Base-by-base conservation (phyloP, 225 moss, liverwort and hornwort genomes). In the Antitrichia curtipendula region DNA sequence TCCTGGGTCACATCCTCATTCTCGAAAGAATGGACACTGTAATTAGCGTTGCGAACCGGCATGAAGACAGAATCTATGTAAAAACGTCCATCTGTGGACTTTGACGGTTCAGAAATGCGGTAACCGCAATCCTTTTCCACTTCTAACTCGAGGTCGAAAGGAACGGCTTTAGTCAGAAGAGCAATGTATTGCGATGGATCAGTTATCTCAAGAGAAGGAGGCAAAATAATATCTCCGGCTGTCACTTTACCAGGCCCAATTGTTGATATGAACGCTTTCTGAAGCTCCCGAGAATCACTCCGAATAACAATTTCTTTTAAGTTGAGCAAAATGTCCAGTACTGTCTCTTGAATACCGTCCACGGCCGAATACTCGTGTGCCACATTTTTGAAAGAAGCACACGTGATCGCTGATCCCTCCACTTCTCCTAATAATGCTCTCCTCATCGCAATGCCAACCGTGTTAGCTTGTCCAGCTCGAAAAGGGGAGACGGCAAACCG, bases 11-110 rank as follows among this genome's bases (percentile, higher is more conserved):
- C 59, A 40, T 91, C 88, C 86, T 88, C 90, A 62, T 88, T 89
- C 85, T 93, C 91, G 64, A 93, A 93, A 62, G 90, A 90, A 81
- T 93, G 91, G 60, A 93, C 90, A 56, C 85, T 90, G 69, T 89
- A 91, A 84, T 91, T 91, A 13, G 93, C 93, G 56, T 93, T 90
- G 28, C 88, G 90, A 85, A 93, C 89, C 31, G 93, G 93, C 93
- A 93, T 93, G 66, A 93, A 93, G 20, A 93, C 91, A 47, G 91
- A 88, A 68, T 91, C 93, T 68, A 90, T 41, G 65, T 78, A 91
- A 53, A 92, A 91, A 9, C 78, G 88, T 49, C 89, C 92, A 15
- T 91, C 88, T 17, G 52, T 69, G 75, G 92, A 91, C 54, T 78
- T 82, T 4, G 88, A 77, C 58, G 90, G 90, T 52, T 89, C 92